Evolutionary conservation across 2,329 filamentous ascomycete genomes (phyloP).

Genomic region (Amylocarpus encephaloides): DNA sequence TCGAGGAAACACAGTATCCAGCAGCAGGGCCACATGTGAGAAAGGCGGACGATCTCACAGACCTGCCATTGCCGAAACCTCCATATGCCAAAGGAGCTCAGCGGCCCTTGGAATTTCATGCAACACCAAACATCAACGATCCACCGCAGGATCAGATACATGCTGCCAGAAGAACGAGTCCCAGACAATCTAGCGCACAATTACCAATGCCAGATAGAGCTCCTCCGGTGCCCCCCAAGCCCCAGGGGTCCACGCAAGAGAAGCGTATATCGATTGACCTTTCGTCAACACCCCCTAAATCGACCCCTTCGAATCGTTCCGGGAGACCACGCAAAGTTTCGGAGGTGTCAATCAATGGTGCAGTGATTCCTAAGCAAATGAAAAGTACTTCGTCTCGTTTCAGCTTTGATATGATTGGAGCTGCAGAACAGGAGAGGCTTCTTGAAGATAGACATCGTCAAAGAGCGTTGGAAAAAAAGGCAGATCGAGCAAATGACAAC

Average conservation of each 20-base stretch:
- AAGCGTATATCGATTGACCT: conserved; percentile 26
- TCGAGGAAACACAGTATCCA: conserved; percentile 42
- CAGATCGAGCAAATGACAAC: conserved; percentile 33
- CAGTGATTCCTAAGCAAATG: conserved; percentile 55
- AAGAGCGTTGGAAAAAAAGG: conserved; percentile 56
- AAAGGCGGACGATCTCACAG: conserved; percentile 29
- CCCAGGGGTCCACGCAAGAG: conserved; percentile 8
- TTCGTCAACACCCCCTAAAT: conserved; percentile 21
- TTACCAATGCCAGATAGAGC: conserved; percentile 20
- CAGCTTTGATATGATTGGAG: conserved; percentile 73
- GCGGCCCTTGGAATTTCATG: conserved; percentile 16
- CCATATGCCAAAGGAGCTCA: conserved; percentile 26
- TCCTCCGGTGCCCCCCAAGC: conserved; percentile 24
- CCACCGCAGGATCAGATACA: conserved; percentile 17
- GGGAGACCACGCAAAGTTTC: conserved; percentile 46
- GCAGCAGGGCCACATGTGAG: conserved; percentile 31
- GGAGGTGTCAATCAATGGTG: conserved; percentile 39
- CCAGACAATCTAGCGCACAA: conserved; percentile 13
- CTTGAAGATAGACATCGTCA: conserved; percentile 68
- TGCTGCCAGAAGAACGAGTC: conserved; percentile 11
- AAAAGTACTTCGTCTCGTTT: conserved; percentile 74
- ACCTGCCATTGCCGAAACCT: conserved; percentile 27
- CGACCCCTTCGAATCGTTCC: conserved; percentile 17
- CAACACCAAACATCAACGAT: conserved; percentile 16
- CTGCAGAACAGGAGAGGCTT: conserved; percentile 60